A percentile compares a stretch with the other conserved stretches of the same genome.
phyloP scores from a whole-genome alignment of 805 yeast genomes.

The Candida dajiaensis region DNA sequence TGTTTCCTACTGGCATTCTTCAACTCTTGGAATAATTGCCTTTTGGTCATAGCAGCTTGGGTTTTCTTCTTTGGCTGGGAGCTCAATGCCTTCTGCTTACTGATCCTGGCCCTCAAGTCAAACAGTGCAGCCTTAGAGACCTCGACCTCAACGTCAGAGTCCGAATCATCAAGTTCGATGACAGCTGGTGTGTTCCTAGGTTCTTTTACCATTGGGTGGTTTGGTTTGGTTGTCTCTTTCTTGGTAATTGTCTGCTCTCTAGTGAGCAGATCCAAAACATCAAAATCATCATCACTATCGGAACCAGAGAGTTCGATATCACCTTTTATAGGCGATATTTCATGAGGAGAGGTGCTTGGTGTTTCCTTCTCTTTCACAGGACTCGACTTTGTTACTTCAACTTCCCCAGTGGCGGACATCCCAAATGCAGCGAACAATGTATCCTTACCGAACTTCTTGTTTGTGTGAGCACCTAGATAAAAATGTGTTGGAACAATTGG shows the following conservation, averaged over 20 bases:
- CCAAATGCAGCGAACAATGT: constrained; percentile 21
- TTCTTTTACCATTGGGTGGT: constrained; percentile 5
- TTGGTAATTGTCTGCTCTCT: not conserved
- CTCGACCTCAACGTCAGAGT: constrained; percentile 18
- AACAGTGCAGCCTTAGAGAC: constrained; percentile 30
- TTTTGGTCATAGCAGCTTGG: constrained; percentile 17
- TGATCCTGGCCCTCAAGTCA: constrained; percentile 29
- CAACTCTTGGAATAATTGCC: constrained; percentile 30
- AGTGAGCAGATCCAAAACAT: constrained; percentile 3
- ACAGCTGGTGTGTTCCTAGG: constrained; percentile 1
- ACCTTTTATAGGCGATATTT: constrained; percentile 4
- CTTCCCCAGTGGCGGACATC: constrained; percentile 1
- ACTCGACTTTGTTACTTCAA: not conserved
- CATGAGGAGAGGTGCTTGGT: constrained; percentile 8
- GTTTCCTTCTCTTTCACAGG: constrained; percentile 1
- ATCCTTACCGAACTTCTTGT: constrained; percentile 15
- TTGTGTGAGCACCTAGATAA: constrained; percentile 10
- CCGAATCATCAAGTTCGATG: constrained; percentile 17
- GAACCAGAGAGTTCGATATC: constrained; percentile 7
- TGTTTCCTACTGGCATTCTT: constrained; percentile 42
- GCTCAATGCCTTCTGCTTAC: constrained; percentile 20
- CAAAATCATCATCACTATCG: constrained; percentile 11
- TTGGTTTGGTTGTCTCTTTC: not conserved
- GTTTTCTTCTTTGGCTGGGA: constrained; percentile 8
- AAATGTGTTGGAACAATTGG: constrained; percentile 1